phyloP scores from a whole-genome alignment of 1,284 basidiomycete genomes.

The Schizophyllum amplum region DNA sequence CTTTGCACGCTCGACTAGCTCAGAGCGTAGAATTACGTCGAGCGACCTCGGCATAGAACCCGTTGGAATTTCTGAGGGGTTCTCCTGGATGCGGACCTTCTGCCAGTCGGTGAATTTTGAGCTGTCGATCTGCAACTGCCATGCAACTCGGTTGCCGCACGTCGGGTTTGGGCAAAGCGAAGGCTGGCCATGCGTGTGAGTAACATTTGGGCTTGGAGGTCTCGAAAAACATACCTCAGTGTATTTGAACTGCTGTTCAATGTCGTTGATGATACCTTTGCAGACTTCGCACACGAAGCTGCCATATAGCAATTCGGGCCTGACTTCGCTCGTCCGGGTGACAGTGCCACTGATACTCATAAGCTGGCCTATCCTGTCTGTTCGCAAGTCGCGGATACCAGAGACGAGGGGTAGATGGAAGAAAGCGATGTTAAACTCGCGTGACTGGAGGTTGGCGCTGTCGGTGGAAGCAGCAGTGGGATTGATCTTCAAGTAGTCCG shows the following conservation, averaged over 20 bases:
- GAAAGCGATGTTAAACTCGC: conserved; percentile 95
- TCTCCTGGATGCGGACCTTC: conserved; percentile 98
- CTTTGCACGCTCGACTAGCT: conserved; percentile 96
- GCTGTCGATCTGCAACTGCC: conserved; percentile 94
- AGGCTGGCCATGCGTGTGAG: conserved; percentile 48
- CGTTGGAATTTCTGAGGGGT: conserved; percentile 97
- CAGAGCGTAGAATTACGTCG: conserved; percentile 92
- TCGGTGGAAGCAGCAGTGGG: conserved; percentile 69
- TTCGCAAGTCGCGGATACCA: conserved; percentile 92
- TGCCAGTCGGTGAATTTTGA: conserved; percentile 99
- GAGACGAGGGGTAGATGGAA: conserved; percentile 92
- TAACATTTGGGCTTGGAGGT: not conserved
- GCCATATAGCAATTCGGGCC: conserved; percentile 91
- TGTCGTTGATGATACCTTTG: conserved; percentile 80
- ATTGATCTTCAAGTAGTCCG: conserved; percentile 91
- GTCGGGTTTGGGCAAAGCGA: conserved; percentile 89
- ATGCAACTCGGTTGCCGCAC: conserved; percentile 85
- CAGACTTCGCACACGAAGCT: conserved; percentile 93
- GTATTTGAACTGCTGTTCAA: conserved; percentile 99
- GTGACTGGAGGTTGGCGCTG: conserved; percentile 80
- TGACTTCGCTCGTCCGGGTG: conserved; percentile 94
- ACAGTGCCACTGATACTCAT: conserved; percentile 96
- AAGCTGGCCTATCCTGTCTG: conserved; percentile 88
- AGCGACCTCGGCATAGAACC: conserved; percentile 97
- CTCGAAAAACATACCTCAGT: conserved; percentile 65